These are phyloP conservation scores for Lecanicillium sp. DNA, from an alignment of 2,329 filamentous ascomycete species.

Conservation along the genomic window DNA sequence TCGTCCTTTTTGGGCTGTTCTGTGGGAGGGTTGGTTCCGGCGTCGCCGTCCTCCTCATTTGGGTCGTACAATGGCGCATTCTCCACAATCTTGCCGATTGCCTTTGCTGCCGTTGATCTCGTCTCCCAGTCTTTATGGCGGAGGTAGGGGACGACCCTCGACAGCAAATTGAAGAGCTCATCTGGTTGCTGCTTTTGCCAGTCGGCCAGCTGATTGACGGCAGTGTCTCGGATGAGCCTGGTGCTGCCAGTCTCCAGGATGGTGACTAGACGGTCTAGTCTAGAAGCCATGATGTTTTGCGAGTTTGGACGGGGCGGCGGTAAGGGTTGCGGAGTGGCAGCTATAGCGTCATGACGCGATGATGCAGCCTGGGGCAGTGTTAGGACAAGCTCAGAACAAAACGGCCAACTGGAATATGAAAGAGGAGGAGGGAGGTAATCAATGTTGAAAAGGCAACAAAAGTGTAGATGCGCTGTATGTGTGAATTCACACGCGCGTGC, in stretches of 20 bases:
- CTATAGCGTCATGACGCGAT: no score
- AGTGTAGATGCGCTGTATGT: no score
- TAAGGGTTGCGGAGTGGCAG: background rate
- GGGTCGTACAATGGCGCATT: slow-evolving; percentile 85
- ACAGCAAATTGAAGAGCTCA: slow-evolving; percentile 91
- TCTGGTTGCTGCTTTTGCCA: slow-evolving; percentile 98
- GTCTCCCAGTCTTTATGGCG: slow-evolving; percentile 97
- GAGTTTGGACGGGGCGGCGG: slow-evolving; percentile 1
- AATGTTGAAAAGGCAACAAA: no score
- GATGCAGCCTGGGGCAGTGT: no score
- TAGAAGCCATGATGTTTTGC: slow-evolving; percentile 7
- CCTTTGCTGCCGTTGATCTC: slow-evolving; percentile 83
- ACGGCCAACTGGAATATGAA: no score
- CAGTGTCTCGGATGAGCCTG: slow-evolving; percentile 89
- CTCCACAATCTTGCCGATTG: slow-evolving; percentile 86
- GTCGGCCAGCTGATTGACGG: slow-evolving; percentile 91
- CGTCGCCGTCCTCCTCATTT: slow-evolving; percentile 62
- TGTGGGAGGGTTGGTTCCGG: slow-evolving; percentile 36
- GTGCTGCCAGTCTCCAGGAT: slow-evolving; percentile 97
- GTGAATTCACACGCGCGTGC: no score
- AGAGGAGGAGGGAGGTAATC: no score
- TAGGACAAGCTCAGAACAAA: no score
- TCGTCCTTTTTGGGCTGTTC: slow-evolving; percentile 34
- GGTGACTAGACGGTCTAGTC: slow-evolving; percentile 35
- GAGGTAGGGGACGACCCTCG: slow-evolving; percentile 89